Evolutionary conservation across 257 asterid genomes (phyloP).

Genomic region (Henckelia pumila): DNA sequence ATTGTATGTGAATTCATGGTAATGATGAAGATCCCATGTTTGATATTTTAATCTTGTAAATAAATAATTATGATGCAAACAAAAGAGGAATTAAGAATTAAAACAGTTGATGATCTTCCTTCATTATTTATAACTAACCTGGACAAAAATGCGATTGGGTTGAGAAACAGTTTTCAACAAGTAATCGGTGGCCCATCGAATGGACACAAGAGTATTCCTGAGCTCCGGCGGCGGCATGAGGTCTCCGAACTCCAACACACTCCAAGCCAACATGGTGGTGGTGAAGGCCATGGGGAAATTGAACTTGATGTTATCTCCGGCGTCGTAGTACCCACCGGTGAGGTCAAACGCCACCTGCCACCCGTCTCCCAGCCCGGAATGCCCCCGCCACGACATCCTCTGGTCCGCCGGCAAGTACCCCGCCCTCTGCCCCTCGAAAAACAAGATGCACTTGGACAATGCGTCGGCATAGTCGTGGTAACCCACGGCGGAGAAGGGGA

Average conservation of each 20-base stretch:
- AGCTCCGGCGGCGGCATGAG: constrained; percentile 69
- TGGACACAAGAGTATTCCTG: constrained; percentile 71
- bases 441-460: constrained; percentile 69
- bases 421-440: constrained; percentile 93
- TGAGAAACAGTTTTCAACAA: constrained; percentile 82
- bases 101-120: too few species aligned
- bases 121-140: too few species aligned
- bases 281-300: constrained; percentile 97
- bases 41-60: too few species aligned
- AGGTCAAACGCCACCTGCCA: constrained; percentile 53
- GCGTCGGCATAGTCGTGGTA: constrained; percentile 79
- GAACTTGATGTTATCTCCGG: constrained; percentile 93
- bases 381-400: constrained; percentile 75
- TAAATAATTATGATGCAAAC: too few species aligned
- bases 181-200: constrained; percentile 87
- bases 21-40: too few species aligned
- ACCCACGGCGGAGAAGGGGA: constrained; percentile 32
- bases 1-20: too few species aligned
- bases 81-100: too few species aligned
- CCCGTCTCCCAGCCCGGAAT: constrained; percentile 89
- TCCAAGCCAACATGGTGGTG: constrained; percentile 93
- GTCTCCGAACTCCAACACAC: constrained; percentile 78
- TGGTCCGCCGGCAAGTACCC: constrained; percentile 83
- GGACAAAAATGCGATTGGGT: constrained; percentile 84
- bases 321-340: constrained; percentile 95